Evolutionary conservation across 2,329 filamentous ascomycete genomes (phyloP), one percentile per base, ranked within the genome.

Genomic region (Fusarium sambucinum): DNA sequence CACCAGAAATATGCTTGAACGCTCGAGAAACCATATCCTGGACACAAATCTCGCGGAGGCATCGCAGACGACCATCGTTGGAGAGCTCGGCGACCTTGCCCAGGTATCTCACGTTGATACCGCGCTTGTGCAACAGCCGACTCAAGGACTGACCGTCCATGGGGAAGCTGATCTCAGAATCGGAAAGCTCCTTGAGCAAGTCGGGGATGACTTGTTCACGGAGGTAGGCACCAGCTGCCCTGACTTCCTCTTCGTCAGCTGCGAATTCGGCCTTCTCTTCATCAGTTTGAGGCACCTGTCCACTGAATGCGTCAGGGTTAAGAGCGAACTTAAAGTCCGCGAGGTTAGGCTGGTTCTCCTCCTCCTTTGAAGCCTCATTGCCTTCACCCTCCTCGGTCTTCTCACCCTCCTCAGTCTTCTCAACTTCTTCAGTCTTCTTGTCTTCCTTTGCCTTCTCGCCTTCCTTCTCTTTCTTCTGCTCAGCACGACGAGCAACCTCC

Each of bases 71-170:
- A 55, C 88, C 85, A 57, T 90, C 90, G 69, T 87, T 87, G 72
- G 91, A 89, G 52, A 92, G 85, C 60, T 87, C 84, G 14, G 93
- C 91, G 66, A 99, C 81, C 79, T 90, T 91, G 70, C 96, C 96
- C n/a, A 98, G 86, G 79, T 99, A 99, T 75, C 96, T 89, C 66
- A 98, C 87, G 82, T 99, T 99, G 83, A 99, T 94, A 81, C 96
- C 96, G 41, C 95, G 92, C 85, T 97, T 97, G 84, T 99, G 96
- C 76, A 99, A 85, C 52, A 97, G 87, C 69, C 90, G 89, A 74
- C 91, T 93, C 60, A 99, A 85, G 21, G 95, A 97, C 75, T 92
- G 88, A n/a, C 96, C 96, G 74, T 99, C 96, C 93, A 98, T 97
- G 14, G 96, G 96, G 83, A 98, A 98, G 74, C 95, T 96, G 70